Conservation (phyloP, 768 basidiomycete species). For the Flagelloscypha sp. region DNA sequence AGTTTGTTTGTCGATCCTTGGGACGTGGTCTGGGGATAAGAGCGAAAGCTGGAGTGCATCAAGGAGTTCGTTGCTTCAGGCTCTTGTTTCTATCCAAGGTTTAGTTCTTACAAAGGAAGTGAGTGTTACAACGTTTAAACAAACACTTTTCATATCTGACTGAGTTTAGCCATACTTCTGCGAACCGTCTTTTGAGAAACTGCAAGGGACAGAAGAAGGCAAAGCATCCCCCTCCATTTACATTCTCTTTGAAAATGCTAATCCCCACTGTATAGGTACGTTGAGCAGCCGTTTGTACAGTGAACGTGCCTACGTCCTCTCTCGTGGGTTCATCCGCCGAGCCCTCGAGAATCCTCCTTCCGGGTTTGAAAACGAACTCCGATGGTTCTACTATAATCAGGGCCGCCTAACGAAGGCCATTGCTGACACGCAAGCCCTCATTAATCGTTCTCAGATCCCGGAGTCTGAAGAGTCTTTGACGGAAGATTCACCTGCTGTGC, state of each 20-base stretch:
- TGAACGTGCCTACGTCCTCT: conserved; percentile 89
- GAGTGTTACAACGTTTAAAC: conserved; percentile 23
- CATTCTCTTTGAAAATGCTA: conserved; percentile 2
- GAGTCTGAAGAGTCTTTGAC: conserved; percentile 20
- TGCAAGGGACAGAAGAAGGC: conserved; percentile 85
- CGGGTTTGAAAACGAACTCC: conserved; percentile 64
- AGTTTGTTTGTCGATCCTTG: conserved; percentile 85
- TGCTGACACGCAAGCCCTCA: conserved; percentile 48
- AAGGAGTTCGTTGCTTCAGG: conserved; percentile 82
- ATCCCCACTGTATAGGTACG: conserved; percentile 3
- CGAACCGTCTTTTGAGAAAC: conserved; percentile 89
- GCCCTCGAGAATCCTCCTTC: conserved; percentile 75
- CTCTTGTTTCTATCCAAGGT: conserved; percentile 90
- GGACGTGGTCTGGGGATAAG: conserved; percentile 87
- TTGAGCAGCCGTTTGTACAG: conserved; percentile 77
- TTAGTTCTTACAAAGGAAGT: conserved; percentile 87
- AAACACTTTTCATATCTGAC: not conserved
- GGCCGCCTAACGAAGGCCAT: conserved; percentile 66
- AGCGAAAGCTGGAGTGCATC: conserved; percentile 82
- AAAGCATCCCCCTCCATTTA: conserved; percentile 17
- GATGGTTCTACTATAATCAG: conserved; percentile 59
- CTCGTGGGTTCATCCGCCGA: conserved; percentile 82
- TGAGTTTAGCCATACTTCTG: conserved; percentile 63
- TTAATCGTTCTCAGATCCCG: conserved; percentile 54
- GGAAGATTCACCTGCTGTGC: conserved; percentile 48